Conservation (phyloP, 75 land plant species). For the Picea glauca region DNA sequence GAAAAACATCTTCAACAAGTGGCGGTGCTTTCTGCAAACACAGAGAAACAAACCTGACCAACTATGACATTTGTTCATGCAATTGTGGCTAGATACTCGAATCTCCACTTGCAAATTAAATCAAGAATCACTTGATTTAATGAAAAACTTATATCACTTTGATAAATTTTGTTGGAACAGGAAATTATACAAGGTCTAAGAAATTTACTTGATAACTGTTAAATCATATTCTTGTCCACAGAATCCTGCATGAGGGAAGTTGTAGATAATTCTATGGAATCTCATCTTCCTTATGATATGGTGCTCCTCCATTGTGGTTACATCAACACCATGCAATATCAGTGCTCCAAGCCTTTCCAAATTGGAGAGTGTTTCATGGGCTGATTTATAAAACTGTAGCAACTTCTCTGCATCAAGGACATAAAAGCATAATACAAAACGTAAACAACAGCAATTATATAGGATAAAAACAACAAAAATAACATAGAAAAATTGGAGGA, state of each 20-base stretch:
- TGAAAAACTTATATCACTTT: not conserved
- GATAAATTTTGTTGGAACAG: not conserved
- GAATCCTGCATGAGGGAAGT: constrained; percentile 62
- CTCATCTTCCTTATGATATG: constrained; percentile 10
- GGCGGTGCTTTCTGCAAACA: constrained; percentile 26
- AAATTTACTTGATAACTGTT: not conserved
- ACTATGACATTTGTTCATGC: not conserved
- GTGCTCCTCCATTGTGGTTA: constrained; percentile 30
- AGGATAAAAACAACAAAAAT: not conserved
- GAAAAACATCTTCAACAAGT: constrained; percentile 32
- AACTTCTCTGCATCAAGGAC: not conserved
- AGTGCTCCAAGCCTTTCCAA: constrained; percentile 10
- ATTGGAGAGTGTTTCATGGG: not conserved
- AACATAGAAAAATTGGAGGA: no score
- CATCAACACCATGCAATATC: constrained; percentile 54
- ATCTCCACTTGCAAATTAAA: not conserved
- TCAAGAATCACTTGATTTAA: not conserved
- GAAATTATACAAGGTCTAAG: not conserved
- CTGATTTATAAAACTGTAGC: not conserved
- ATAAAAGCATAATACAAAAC: not conserved
- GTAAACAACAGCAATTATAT: not conserved
- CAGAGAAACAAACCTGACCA: not conserved
- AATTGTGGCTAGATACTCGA: not conserved
- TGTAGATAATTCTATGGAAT: constrained; percentile 47
- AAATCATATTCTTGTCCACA: constrained; percentile 14